Evolutionary conservation across 1,284 basidiomycete genomes (phyloP).

Genomic region (Rhodotorula glutinis): DNA sequence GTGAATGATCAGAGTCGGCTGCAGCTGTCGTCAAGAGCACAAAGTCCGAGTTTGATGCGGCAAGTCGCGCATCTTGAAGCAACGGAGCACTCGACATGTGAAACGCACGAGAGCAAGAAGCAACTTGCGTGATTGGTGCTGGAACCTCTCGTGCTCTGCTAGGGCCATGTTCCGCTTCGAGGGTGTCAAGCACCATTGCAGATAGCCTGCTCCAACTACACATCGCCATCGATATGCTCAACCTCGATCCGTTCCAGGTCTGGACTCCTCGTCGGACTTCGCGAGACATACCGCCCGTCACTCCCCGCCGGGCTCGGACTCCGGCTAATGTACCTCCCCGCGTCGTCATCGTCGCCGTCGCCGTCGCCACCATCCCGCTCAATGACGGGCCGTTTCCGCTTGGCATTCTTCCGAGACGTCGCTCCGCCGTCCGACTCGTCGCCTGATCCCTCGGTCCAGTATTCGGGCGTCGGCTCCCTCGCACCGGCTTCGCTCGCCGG

Average conservation of each 20-base stretch:
- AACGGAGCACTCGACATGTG: neutral
- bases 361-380: slow-evolving; percentile 6
- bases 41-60: neutral
- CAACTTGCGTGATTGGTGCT: too few species aligned
- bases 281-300: slow-evolving; percentile 29
- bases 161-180: too few species aligned
- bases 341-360: slow-evolving; percentile 8
- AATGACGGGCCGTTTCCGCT: slow-evolving; percentile 6
- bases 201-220: too few species aligned
- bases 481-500: slow-evolving; percentile 7
- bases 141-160: too few species aligned
- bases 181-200: too few species aligned
- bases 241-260: slow-evolving; percentile 24
- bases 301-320: slow-evolving; percentile 31
- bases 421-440: slow-evolving; percentile 7
- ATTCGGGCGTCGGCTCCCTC: slow-evolving; percentile 21
- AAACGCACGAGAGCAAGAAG: neutral
- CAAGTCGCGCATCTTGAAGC: neutral
- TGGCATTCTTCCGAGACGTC: neutral
- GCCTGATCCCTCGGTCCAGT: slow-evolving; percentile 15
- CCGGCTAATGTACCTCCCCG: slow-evolving; percentile 30
- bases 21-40: slow-evolving; percentile 12
- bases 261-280: slow-evolving; percentile 37
- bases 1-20: neutral
- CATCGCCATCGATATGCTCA: slow-evolving; percentile 33